A percentile compares a stretch with the other conserved stretches of the same genome.
phyloP scores from a whole-genome alignment of 225 moss, liverwort and hornwort genomes.

The Pseudisothecium myosuroides region DNA sequence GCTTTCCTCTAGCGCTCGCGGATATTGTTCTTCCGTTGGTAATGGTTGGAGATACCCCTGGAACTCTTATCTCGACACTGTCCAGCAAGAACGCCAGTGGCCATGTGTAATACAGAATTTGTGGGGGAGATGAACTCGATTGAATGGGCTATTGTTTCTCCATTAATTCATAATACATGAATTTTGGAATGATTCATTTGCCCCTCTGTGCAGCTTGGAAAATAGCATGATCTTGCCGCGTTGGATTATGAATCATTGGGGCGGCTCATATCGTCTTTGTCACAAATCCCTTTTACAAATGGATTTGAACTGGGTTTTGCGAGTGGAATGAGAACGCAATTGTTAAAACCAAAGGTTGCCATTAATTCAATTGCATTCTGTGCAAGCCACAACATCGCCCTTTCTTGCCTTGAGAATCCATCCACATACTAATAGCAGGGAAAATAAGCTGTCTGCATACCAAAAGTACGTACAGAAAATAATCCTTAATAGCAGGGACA shows the following conservation, averaged over 20 bases:
- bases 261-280: background rate
- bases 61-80: too few species aligned
- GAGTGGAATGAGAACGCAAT: too few species aligned
- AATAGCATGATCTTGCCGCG: background rate
- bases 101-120: too few species aligned
- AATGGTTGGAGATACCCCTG: too few species aligned
- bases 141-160: background rate
- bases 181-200: background rate
- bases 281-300: background rate
- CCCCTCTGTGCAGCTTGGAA: background rate
- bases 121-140: background rate
- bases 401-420: background rate
- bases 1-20: background rate
- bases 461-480: background rate
- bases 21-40: too few species aligned
- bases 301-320: background rate
- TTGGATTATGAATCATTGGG: background rate
- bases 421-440: background rate
- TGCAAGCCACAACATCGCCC: background rate
- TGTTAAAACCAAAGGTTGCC: background rate
- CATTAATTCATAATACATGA: background rate
- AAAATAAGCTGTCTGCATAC: background rate
- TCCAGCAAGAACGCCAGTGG: too few species aligned
- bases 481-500: background rate
- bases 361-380: background rate